Conservation (phyloP, 2,329 filamentous ascomycete genomes). For the Sclerotinia glacialis region DNA sequence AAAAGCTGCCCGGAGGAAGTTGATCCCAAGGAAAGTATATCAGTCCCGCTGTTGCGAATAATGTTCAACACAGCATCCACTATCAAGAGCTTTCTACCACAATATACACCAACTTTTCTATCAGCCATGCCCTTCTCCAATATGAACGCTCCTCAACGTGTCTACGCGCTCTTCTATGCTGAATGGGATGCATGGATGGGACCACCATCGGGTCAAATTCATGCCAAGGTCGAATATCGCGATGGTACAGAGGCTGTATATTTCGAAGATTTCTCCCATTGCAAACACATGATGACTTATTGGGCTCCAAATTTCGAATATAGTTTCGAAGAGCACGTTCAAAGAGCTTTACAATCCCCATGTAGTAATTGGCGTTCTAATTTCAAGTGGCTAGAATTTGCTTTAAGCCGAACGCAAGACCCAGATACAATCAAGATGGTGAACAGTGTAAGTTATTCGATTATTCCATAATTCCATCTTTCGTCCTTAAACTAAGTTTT, state of each 20-base stretch:
- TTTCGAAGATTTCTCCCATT: neutral
- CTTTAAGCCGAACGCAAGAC: neutral
- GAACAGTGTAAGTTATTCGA: neutral
- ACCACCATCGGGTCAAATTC: neutral
- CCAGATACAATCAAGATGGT: neutral
- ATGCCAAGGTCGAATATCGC: neutral
- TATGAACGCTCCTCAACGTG: neutral
- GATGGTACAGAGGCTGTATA: neutral
- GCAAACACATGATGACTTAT: neutral
- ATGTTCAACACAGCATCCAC: neutral
- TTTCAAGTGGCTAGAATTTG: neutral
- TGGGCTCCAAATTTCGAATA: neutral
- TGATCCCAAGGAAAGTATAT: neutral
- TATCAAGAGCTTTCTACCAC: neutral
- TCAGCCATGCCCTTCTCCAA: neutral
- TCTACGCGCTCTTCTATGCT: slow-evolving; percentile 2
- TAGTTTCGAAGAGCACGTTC: slow-evolving; percentile 7
- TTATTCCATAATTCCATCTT: neutral
- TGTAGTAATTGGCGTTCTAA: neutral
- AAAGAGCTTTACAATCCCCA: neutral
- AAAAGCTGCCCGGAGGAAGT: neutral
- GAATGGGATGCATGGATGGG: slow-evolving; percentile 18
- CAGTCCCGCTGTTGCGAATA: neutral
- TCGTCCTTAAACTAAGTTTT: neutral
- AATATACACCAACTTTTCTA: neutral